A percentile compares a stretch with the other conserved stretches of the same genome.
These are phyloP conservation scores for Picea glauca DNA, from an alignment of 75 land plant genomes.

Conservation along the genomic window DNA sequence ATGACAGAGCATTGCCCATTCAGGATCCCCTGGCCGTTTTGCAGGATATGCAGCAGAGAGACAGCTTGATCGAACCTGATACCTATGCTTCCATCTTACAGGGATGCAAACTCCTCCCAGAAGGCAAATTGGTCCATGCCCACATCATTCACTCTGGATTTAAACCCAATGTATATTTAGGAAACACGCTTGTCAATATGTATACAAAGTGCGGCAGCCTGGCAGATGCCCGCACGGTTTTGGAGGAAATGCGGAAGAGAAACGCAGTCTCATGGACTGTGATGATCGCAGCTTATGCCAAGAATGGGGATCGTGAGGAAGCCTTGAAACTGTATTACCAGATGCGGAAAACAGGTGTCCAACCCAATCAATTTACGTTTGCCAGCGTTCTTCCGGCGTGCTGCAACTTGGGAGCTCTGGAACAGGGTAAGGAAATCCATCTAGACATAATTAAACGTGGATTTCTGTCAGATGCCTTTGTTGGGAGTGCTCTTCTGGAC, in stretches of 20 bases:
- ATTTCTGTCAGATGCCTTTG: slow-evolving; percentile 3
- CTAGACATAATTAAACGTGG: slow-evolving; percentile 10
- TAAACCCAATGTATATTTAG: no score
- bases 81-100: no score
- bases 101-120: no score
- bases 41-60: no score
- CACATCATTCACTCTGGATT: no score
- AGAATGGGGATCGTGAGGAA: neutral
- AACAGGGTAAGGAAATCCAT: slow-evolving; percentile 17
- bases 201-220: slow-evolving; percentile 4
- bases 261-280: slow-evolving; percentile 23
- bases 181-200: no score
- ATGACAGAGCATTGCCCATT: no score
- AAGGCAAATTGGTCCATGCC: no score
- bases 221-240: slow-evolving; percentile 7
- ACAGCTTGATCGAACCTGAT: no score
- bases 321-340: slow-evolving; percentile 10
- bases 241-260: slow-evolving; percentile 3
- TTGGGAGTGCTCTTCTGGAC: slow-evolving; percentile 15
- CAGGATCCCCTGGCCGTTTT: no score
- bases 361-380: slow-evolving; percentile 9
- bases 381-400: slow-evolving; percentile 12
- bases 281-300: slow-evolving; percentile 19
- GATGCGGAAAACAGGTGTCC: slow-evolving; percentile 4
- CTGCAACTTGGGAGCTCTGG: neutral